Conservation (phyloP, 2,329 filamentous ascomycete species). For the Pleomassaria siparia region DNA sequence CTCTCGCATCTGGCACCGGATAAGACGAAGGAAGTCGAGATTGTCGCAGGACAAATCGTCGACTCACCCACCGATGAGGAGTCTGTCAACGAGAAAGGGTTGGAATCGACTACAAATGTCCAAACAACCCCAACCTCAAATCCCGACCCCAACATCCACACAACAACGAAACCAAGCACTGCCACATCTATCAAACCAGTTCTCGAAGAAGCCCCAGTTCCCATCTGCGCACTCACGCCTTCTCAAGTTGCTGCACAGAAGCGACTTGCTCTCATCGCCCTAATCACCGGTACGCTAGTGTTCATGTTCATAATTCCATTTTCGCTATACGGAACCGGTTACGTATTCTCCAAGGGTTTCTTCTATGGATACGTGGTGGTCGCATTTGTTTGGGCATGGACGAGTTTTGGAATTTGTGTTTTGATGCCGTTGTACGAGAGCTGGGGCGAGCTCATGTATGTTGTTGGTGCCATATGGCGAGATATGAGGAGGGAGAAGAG, state of each 20-base stretch:
- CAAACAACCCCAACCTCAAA: too few species aligned
- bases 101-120: neutral
- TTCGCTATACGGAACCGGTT: neutral
- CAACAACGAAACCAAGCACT: too few species aligned
- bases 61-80: too few species aligned
- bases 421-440: neutral
- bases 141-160: too few species aligned
- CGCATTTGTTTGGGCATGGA: neutral
- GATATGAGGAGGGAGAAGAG: neutral
- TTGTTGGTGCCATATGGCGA: neutral
- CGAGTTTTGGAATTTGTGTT: neutral
- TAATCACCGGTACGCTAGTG: neutral
- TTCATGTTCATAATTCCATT: neutral
- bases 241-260: neutral
- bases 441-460: neutral
- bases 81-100: neutral
- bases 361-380: neutral
- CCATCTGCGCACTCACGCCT: neutral
- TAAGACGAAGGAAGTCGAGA: constrained; percentile 2
- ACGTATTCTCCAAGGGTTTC: neutral
- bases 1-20: constrained; percentile 4
- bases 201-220: neutral
- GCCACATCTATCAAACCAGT: neutral
- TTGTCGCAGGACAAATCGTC: constrained; percentile 1
- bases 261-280: neutral